Evolutionary conservation across 768 basidiomycete genomes (phyloP).

Genomic region (Pleurotus tuoliensis): DNA sequence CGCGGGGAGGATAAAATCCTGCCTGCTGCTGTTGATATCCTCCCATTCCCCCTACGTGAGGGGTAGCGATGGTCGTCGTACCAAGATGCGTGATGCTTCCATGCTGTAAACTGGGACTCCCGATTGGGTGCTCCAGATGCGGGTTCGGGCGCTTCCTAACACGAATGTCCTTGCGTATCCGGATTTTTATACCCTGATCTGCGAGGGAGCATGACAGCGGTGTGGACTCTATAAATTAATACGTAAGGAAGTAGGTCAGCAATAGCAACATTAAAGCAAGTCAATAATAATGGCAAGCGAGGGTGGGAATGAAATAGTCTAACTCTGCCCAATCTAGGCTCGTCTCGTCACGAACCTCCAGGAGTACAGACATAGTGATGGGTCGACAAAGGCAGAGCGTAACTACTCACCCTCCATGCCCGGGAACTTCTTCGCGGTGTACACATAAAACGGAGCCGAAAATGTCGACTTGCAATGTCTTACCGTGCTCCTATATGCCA

Average conservation of each 20-base stretch:
- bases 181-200: conserved; percentile 95
- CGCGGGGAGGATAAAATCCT: no score
- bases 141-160: conserved; percentile 67
- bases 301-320: no score
- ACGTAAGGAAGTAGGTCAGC: neutral
- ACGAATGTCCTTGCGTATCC: conserved; percentile 88
- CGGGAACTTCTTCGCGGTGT: conserved; percentile 94
- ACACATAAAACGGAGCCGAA: conserved; percentile 89
- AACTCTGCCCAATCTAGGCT: no score
- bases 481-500: conserved; percentile 64
- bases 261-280: neutral
- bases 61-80: no score
- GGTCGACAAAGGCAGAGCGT: no score
- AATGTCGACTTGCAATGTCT: conserved; percentile 89
- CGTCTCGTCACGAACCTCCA: no score
- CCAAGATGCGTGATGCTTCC: no score
- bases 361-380: no score
- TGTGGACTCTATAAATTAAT: conserved; percentile 63
- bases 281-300: neutral
- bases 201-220: conserved; percentile 85
- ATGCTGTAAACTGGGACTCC: conserved; percentile 9
- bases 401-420: conserved; percentile 81
- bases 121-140: conserved; percentile 30
- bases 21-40: no score
- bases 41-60: no score